phyloP scores from a whole-genome alignment of 106 monocot species.

The Agapanthus africanus region DNA sequence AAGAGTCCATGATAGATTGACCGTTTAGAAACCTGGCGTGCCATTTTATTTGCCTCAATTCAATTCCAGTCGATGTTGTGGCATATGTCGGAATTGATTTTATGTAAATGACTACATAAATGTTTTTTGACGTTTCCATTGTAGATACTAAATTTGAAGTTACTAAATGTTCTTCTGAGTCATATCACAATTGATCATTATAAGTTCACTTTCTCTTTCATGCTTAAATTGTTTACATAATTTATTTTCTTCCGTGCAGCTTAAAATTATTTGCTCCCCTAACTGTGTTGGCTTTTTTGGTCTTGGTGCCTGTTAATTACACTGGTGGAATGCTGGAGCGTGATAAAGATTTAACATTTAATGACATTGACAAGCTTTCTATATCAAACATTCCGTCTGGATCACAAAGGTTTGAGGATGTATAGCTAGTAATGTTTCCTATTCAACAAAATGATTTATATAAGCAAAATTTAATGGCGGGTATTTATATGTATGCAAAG shows the following conservation, averaged over 20 bases:
- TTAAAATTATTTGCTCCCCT: constrained; percentile 86
- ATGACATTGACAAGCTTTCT: constrained; percentile 85
- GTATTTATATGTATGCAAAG: too few species aligned
- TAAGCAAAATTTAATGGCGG: too few species aligned
- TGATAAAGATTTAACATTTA: constrained; percentile 32
- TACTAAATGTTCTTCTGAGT: not conserved
- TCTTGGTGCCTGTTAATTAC: constrained; percentile 77
- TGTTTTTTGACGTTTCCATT: not conserved
- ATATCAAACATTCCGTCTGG: constrained; percentile 72
- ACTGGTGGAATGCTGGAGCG: constrained; percentile 49
- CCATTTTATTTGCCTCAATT: not conserved
- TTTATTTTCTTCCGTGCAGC: constrained; percentile 11
- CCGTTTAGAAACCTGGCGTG: not conserved
- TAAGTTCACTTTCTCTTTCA: not conserved
- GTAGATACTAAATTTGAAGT: not conserved
- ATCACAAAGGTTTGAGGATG: constrained; percentile 38
- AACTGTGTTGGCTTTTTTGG: constrained; percentile 42
- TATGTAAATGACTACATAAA: not conserved
- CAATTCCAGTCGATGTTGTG: not conserved
- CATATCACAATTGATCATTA: not conserved
- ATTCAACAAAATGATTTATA: too few species aligned
- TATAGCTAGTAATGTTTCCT: not conserved
- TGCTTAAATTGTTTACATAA: not conserved
- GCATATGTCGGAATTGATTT: not conserved
- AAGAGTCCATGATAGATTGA: not conserved